A percentile compares a stretch with the other conserved stretches of the same genome.
phyloP scores from a whole-genome alignment of 108 stramenopile genomes.

The Skeletonema marinoi region DNA sequence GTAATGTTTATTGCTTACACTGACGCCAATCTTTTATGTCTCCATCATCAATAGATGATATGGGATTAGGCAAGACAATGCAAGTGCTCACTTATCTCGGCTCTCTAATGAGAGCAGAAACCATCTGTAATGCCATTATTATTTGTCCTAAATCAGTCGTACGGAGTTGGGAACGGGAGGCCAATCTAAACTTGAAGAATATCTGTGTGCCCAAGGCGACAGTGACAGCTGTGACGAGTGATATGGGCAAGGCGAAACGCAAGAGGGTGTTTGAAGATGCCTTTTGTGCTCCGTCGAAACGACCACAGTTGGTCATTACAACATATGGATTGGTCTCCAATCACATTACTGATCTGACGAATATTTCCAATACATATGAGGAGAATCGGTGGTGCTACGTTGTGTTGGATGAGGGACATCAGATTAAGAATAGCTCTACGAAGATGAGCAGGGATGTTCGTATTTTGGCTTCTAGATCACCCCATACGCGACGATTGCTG shows the following conservation, averaged over 20 bases:
- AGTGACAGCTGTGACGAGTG: constrained; percentile 63
- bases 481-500: constrained; percentile 72
- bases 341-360: constrained; percentile 36
- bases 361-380: neutral
- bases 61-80: constrained; percentile 76
- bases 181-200: constrained; percentile 50
- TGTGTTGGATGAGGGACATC: constrained; percentile 96
- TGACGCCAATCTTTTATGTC: neutral
- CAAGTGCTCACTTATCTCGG: constrained; percentile 65
- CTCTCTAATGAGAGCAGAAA: constrained; percentile 67
- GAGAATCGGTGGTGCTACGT: constrained; percentile 86
- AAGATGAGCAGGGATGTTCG: constrained; percentile 68
- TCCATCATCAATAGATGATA: constrained; percentile 30
- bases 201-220: constrained; percentile 49
- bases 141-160: constrained; percentile 75
- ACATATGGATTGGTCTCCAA: constrained; percentile 73
- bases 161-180: constrained; percentile 78
- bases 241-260: constrained; percentile 45
- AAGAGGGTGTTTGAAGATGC: constrained; percentile 54
- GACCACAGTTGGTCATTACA: constrained; percentile 71
- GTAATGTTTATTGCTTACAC: neutral
- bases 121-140: constrained; percentile 75
- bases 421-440: constrained; percentile 89
- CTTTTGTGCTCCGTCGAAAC: constrained; percentile 47
- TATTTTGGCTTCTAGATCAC: constrained; percentile 39